Conservation (phyloP, 495 filamentous ascomycete species). For the Echria macrotheca region DNA sequence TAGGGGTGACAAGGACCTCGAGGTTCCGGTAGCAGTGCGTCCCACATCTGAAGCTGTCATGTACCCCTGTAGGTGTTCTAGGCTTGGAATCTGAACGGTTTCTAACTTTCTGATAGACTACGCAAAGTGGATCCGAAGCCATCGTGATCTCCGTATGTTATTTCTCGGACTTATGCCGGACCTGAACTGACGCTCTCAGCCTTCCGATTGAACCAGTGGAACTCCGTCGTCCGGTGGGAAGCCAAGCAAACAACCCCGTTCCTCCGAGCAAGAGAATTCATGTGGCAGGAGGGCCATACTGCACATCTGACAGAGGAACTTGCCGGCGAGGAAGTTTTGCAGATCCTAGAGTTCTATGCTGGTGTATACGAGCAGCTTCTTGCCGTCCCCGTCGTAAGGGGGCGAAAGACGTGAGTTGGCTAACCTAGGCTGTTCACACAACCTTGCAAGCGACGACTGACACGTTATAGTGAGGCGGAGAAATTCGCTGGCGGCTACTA, state of each 20-base stretch:
- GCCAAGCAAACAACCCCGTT: conserved; percentile 97
- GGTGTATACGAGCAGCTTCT: conserved; percentile 87
- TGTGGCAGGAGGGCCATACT: conserved; percentile 98
- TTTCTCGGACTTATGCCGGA: too few species aligned
- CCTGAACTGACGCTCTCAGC: too few species aligned
- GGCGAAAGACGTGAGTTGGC: conserved; percentile 27
- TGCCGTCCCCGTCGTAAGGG: conserved; percentile 88
- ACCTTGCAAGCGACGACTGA: neutral
- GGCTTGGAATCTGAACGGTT: neutral
- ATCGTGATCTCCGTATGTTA: conserved; percentile 93
- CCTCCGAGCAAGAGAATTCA: conserved; percentile 84
- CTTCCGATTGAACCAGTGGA: conserved; percentile 93
- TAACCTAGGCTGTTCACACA: neutral
- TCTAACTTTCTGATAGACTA: conserved; percentile 48
- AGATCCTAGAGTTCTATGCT: conserved; percentile 92
- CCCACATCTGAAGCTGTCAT: conserved; percentile 92
- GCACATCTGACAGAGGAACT: conserved; percentile 76
- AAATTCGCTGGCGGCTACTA: conserved; percentile 95
- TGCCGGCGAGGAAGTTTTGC: conserved; percentile 75
- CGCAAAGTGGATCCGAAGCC: conserved; percentile 89
- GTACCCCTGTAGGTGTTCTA: conserved; percentile 53
- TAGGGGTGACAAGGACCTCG: conserved; percentile 81
- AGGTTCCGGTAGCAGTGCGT: conserved; percentile 91
- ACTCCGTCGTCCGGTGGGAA: conserved; percentile 96
- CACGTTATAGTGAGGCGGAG: conserved; percentile 59